These are phyloP conservation scores for Arthrobotrys sphaeroides DNA, from an alignment of 2,329 filamentous ascomycete genomes.

Conservation along the genomic window DNA sequence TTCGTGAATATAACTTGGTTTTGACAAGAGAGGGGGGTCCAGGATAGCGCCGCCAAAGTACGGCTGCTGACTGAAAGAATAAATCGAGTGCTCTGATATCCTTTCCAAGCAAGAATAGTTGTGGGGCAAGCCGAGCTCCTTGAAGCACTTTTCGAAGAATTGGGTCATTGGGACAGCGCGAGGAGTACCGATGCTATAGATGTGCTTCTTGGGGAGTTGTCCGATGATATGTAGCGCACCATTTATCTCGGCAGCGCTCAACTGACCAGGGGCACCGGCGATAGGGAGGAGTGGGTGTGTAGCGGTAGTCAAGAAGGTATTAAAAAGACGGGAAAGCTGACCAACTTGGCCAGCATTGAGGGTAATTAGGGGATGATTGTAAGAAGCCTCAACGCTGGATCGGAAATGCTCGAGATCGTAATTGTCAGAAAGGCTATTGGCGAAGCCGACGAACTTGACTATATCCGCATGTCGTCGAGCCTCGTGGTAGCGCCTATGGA, in stretches of 20 bases:
- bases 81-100: conserved; percentile 73
- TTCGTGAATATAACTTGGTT: conserved; percentile 69
- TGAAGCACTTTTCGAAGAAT: conserved; percentile 86
- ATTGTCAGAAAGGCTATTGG: conserved; percentile 82
- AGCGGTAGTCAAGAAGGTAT: conserved; percentile 87
- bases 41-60: conserved; percentile 73
- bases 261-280: conserved; percentile 78
- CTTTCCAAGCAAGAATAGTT: conserved; percentile 79
- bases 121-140: conserved; percentile 85
- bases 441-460: conserved; percentile 89
- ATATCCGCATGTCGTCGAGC: conserved; percentile 81
- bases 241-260: conserved; percentile 87
- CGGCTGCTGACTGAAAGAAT: conserved; percentile 75
- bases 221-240: conserved; percentile 79
- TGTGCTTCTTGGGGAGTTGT: conserved; percentile 79
- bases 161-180: conserved; percentile 75
- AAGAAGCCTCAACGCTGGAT: conserved; percentile 75
- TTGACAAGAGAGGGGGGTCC: conserved; percentile 77
- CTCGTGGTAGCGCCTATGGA: conserved; percentile 75
- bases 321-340: conserved; percentile 82
- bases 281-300: conserved; percentile 85
- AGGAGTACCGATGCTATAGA: conserved; percentile 73
- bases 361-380: conserved; percentile 78
- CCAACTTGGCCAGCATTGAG: conserved; percentile 90
- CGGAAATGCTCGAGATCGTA: conserved; percentile 91